Conservation (phyloP, 805 yeast genomes). For the Candida xyloterini region DNA sequence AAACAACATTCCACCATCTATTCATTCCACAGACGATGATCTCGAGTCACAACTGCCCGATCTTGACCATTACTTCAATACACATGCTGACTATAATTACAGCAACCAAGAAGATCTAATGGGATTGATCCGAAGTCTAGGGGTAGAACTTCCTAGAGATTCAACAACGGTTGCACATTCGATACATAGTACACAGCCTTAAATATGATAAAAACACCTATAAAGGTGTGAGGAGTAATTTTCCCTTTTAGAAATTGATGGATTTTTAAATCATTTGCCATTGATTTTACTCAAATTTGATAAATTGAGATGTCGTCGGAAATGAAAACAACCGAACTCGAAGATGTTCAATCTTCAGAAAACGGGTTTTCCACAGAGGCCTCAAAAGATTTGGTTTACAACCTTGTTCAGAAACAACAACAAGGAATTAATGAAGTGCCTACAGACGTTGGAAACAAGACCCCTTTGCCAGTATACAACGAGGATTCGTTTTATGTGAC, state of each 20-base stretch:
- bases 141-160: slow-evolving; percentile 9
- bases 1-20: slow-evolving; percentile 38
- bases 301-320: slow-evolving; percentile 9
- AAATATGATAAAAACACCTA: not conserved
- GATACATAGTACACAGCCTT: slow-evolving; percentile 3
- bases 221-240: slow-evolving; percentile 6
- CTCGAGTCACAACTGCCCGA: slow-evolving; percentile 4
- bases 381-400: slow-evolving; percentile 8
- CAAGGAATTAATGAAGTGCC: slow-evolving; percentile 8
- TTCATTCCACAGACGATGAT: slow-evolving; percentile 34
- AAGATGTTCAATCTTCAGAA: slow-evolving; percentile 2
- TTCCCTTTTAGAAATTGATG: slow-evolving; percentile 2
- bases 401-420: slow-evolving; percentile 13
- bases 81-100: slow-evolving; percentile 22
- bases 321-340: slow-evolving; percentile 15
- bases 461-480: slow-evolving; percentile 20
- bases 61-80: slow-evolving; percentile 2
- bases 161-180: not conserved
- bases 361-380: slow-evolving; percentile 11
- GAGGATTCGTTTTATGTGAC: slow-evolving; percentile 19
- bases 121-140: slow-evolving; percentile 26
- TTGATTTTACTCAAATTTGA: slow-evolving; percentile 2
- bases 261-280: slow-evolving; percentile 3
- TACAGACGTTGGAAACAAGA: slow-evolving; percentile 5
- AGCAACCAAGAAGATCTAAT: slow-evolving; percentile 29